Evolutionary conservation across 2,329 filamentous ascomycete species (phyloP), one percentile per base, ranked within the genome.

Genomic region (Penicillium hesseltinei): DNA sequence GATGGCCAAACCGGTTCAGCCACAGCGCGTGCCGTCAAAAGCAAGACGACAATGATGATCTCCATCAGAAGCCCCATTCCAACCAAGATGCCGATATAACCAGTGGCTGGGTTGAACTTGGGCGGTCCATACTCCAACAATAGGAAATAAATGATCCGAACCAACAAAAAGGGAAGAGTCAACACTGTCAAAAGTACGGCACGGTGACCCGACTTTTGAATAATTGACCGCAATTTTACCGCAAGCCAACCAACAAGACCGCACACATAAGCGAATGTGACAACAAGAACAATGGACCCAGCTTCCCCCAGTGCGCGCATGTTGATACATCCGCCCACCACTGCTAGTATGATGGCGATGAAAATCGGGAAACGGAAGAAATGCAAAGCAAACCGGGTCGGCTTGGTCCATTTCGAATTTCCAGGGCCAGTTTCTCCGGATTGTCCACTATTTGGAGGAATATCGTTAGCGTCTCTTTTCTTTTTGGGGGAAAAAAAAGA

Each of bases 1-100:
- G 27, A 21, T 2, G 50, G 27, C 52, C 53, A 56, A 40, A 69
- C 44, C 1, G 68, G 68, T 51, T 69, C 66, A 3, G 62, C 58
- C 25, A 69, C 55, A 2, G 55, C 59, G 3, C 66, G 66, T 39
- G 66, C 62, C 4, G 46, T 5, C 21, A 70, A 39, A 15, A 70
- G 47, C 19, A 69, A 50, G 9, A 48, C 23, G 5, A 65, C 58
- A 40, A 63, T 49, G 19, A 68, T 49, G 13, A 66, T 55, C 48
- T 71, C 69, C 68, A 70, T 69, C 50, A 68, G 42, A 33, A 70
- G 42, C 4, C 62, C 60, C 63, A 69, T 69, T 4, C 62, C 63
- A 51, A 61, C 59, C 56, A 65, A 56, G 15, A 63, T 42, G 9
- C 60, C 53, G 2, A 56, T 49, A 47, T 64, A 50, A 4, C 67